Conservation (phyloP, 805 yeast genomes). For the Sugiyamaella floridensis region DNA sequence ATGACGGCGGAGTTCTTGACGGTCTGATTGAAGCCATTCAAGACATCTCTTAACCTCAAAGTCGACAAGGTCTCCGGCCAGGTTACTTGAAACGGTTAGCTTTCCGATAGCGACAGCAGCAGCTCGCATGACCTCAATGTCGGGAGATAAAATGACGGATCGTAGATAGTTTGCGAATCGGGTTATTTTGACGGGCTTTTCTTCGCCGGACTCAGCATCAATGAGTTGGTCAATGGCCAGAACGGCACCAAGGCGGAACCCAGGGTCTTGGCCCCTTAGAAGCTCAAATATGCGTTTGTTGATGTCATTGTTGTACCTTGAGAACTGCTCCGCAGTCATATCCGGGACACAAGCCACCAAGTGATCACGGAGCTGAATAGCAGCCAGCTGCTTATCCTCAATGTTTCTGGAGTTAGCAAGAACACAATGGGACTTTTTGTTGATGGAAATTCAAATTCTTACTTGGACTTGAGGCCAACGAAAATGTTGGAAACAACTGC, state of each 20-base stretch:
- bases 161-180: constrained; percentile 85
- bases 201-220: constrained; percentile 75
- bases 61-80: constrained; percentile 89
- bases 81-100: constrained; percentile 77
- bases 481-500: constrained; percentile 4
- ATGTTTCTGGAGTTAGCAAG: not conserved
- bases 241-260: constrained; percentile 81
- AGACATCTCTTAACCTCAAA: constrained; percentile 82
- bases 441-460: too few species aligned
- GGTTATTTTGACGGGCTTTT: constrained; percentile 80
- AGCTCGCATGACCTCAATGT: constrained; percentile 73
- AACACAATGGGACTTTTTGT: too few species aligned
- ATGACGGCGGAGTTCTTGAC: constrained; percentile 75
- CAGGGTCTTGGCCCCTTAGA: constrained; percentile 63
- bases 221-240: constrained; percentile 84
- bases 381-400: constrained; percentile 40
- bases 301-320: constrained; percentile 74
- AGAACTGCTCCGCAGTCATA: constrained; percentile 70
- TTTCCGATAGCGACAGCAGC: constrained; percentile 87
- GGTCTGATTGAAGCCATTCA: constrained; percentile 87
- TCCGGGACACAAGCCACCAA: constrained; percentile 72
- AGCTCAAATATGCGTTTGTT: constrained; percentile 83
- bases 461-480: constrained; percentile 5
- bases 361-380: constrained; percentile 62
- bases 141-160: constrained; percentile 71